These are phyloP conservation scores for Talaromyces marneffei DNA, from an alignment of 2,329 filamentous ascomycete genomes.

Conservation along the genomic window DNA sequence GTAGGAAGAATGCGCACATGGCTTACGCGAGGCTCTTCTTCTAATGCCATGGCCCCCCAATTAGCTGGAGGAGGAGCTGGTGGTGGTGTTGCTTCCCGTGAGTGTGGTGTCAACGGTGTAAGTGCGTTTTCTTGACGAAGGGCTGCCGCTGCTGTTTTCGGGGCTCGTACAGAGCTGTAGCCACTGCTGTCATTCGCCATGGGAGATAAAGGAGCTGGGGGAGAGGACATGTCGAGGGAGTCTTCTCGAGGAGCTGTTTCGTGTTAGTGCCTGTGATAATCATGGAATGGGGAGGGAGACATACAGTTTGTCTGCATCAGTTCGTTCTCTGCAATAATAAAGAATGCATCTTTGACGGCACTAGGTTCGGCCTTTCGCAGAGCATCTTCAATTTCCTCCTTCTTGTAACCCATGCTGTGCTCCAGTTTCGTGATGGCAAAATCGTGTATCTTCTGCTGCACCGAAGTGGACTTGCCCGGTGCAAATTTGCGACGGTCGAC, in stretches of 20 bases:
- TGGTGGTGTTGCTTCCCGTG: conserved; percentile 24
- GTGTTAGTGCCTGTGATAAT: conserved; percentile 14
- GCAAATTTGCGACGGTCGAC: conserved; percentile 79
- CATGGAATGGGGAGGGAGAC: conserved; percentile 36
- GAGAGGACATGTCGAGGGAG: conserved; percentile 19
- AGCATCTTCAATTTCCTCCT: conserved; percentile 90
- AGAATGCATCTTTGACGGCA: conserved; percentile 97
- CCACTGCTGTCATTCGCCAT: conserved; percentile 25
- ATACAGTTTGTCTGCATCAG: conserved; percentile 91
- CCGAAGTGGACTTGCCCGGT: conserved; percentile 67
- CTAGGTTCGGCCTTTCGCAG: conserved; percentile 88
- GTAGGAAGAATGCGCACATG: conserved; percentile 90
- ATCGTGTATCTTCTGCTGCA: conserved; percentile 85
- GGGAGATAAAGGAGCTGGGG: conserved; percentile 19
- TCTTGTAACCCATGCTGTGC: conserved; percentile 96
- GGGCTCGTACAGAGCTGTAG: conserved; percentile 18
- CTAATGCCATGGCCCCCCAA: conserved; percentile 29
- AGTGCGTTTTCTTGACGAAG: conserved; percentile 19
- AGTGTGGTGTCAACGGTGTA: conserved; percentile 19
- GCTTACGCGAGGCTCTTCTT: conserved; percentile 57
- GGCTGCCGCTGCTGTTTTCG: conserved; percentile 16
- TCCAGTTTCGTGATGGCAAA: conserved; percentile 93
- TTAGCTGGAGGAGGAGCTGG: conserved; percentile 21
- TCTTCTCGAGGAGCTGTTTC: conserved; percentile 33
- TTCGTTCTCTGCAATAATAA: conserved; percentile 96